Conservation (phyloP, 106 monocot genomes). For the Ottelia alismoides region DNA sequence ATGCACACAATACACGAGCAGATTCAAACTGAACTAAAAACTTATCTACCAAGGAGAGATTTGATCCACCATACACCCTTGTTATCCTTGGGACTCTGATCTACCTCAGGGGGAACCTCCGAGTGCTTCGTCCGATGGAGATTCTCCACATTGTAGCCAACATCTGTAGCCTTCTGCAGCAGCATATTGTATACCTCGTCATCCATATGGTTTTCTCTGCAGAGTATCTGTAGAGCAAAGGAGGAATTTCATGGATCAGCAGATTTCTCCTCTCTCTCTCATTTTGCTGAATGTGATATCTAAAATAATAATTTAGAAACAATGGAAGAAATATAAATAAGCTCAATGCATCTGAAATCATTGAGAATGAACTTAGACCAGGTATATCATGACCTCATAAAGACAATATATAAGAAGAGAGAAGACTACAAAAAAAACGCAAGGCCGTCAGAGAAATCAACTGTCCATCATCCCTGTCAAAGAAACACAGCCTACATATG, state of each 20-base stretch:
- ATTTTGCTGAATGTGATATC: neutral
- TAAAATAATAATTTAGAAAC: neutral
- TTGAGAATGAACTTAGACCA: neutral
- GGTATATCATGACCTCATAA: no score
- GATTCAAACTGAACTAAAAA: no score
- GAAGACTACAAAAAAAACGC: no score
- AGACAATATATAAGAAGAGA: no score
- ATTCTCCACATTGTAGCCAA: constrained; percentile 78
- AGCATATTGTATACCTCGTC: constrained; percentile 58
- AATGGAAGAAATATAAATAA: neutral
- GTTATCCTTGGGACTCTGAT: constrained; percentile 29
- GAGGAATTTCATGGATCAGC: no score
- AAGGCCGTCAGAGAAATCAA: no score
- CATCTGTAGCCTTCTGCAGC: constrained; percentile 56
- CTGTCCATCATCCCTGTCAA: no score
- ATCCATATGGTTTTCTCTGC: constrained; percentile 52
- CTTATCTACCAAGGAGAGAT: constrained; percentile 69
- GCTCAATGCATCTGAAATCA: no score
- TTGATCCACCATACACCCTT: constrained; percentile 88
- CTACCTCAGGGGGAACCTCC: constrained; percentile 54
- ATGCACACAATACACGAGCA: no score
- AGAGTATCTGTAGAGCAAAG: constrained; percentile 36
- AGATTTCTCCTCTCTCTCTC: no score
- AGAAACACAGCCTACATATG: no score
- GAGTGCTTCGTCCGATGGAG: constrained; percentile 66